Conservation (phyloP, 495 filamentous ascomycete species). For the Podospora conica region DNA sequence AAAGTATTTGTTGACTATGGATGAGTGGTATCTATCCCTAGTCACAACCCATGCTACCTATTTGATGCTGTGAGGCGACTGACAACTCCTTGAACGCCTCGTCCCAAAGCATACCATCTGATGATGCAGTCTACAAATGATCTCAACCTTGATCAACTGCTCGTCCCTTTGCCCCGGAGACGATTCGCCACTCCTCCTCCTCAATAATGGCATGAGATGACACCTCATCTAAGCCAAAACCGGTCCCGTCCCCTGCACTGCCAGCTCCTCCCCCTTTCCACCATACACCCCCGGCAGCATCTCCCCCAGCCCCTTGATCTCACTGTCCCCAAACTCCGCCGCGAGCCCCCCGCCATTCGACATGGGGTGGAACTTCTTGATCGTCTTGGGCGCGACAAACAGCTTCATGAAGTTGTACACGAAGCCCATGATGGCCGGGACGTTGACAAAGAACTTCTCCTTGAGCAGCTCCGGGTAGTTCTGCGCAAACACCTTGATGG, state of each 20-base stretch:
- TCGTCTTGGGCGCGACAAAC: conserved; percentile 68
- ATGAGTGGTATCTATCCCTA: background rate
- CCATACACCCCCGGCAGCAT: conserved; percentile 66
- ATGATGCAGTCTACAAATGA: background rate
- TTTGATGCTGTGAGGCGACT: background rate
- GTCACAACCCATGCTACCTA: background rate
- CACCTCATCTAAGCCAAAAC: conserved; percentile 2
- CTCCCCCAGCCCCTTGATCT: conserved; percentile 46
- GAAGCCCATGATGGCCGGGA: conserved; percentile 82
- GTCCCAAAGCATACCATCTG: background rate
- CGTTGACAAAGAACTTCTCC: conserved; percentile 89
- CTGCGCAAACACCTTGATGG: conserved; percentile 66
- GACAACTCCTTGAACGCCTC: background rate
- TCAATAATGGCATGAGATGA: background rate
- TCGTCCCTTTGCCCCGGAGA: too few relatives aligned
- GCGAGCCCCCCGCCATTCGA: conserved; percentile 65
- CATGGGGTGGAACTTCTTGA: conserved; percentile 80
- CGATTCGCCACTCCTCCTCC: background rate
- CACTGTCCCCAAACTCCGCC: conserved; percentile 49
- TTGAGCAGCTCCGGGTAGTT: conserved; percentile 84
- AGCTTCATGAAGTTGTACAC: conserved; percentile 74
- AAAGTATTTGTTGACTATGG: background rate
- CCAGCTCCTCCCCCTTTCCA: conserved; percentile 53
- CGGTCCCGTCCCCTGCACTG: conserved; percentile 32
- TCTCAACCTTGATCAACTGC: too few relatives aligned